Percentiles rank a stretch among this genome's conserved stretches.
Conservation (phyloP, 2,329 filamentous ascomycete genomes). For the Fusarium pseudoanthophilum region DNA sequence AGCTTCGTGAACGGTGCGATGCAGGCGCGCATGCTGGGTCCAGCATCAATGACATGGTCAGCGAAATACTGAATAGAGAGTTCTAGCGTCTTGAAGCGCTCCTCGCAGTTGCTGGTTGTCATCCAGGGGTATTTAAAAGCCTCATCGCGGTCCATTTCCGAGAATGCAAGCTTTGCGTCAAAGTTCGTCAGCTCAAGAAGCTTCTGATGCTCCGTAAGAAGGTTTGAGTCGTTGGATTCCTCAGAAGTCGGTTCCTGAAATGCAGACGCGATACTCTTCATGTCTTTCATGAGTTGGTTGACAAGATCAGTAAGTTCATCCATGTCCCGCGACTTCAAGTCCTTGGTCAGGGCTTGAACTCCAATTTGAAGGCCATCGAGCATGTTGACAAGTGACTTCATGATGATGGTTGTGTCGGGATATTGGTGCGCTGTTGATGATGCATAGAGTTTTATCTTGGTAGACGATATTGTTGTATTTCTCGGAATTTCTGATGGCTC, state of each 20-base stretch:
- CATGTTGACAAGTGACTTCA: fast-evolving
- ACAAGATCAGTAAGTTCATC: background rate
- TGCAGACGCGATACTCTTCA: background rate
- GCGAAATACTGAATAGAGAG: background rate
- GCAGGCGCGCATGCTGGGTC: fast-evolving
- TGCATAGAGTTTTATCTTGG: background rate
- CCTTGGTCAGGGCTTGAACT: background rate
- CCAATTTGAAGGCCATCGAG: fast-evolving
- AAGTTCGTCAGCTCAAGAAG: background rate
- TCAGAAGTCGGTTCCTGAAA: fast-evolving
- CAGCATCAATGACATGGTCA: no score
- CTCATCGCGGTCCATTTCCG: fast-evolving
- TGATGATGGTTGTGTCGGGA: background rate
- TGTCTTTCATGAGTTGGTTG: fast-evolving
- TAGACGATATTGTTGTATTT: background rate
- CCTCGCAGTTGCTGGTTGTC: no score
- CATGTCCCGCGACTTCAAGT: background rate
- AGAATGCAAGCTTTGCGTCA: background rate
- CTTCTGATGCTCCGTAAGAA: fast-evolving
- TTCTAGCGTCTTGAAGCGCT: background rate
- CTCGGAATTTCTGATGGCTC: fast-evolving
- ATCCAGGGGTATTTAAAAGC: background rate
- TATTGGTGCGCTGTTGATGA: fast-evolving
- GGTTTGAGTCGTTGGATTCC: fast-evolving
- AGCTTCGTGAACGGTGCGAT: background rate